Conservation (phyloP, 2,329 filamentous ascomycete species). For the Diatrype stigma region DNA sequence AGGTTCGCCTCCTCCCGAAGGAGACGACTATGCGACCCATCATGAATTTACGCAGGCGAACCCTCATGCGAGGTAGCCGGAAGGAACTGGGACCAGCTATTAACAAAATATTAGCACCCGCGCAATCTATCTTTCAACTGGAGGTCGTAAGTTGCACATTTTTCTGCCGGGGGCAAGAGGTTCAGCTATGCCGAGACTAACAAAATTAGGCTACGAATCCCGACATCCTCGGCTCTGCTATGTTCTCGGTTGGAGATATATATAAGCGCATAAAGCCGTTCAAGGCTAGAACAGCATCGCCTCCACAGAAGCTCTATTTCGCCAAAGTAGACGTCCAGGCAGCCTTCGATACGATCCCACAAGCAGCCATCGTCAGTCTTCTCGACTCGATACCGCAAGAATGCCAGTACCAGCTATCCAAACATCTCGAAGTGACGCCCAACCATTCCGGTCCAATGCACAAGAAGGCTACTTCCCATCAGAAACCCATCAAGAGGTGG, state of each 20-base stretch:
- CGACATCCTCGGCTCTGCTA: conserved; percentile 65
- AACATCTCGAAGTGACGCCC: conserved; percentile 63
- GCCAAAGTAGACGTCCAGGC: conserved; percentile 88
- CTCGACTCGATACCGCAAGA: conserved; percentile 55
- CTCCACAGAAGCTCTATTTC: conserved; percentile 62
- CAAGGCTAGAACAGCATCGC: conserved; percentile 44
- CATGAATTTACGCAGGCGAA: conserved; percentile 73
- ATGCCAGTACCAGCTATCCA: conserved; percentile 64
- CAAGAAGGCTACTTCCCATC: conserved; percentile 27
- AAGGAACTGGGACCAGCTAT: conserved; percentile 37
- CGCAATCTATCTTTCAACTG: conserved; percentile 71
- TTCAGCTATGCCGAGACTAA: conserved; percentile 6
- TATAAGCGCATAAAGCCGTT: conserved; percentile 70
- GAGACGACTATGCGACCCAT: conserved; percentile 72
- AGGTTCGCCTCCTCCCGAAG: conserved; percentile 81
- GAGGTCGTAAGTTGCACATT: conserved; percentile 57
- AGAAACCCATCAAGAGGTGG: conserved; percentile 45
- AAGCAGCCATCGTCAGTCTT: conserved; percentile 65
- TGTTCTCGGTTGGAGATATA: conserved; percentile 80
- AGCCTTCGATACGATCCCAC: conserved; percentile 94
- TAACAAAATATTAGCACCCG: conserved; percentile 60
- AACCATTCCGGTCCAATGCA: conserved; percentile 35
- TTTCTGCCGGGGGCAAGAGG: too few relatives aligned
- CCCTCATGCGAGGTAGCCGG: conserved; percentile 40
- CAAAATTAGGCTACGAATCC: conserved; percentile 43